These are phyloP conservation scores for Microcos paniculata DNA, from an alignment of 345 rosid species.

Conservation along the genomic window DNA sequence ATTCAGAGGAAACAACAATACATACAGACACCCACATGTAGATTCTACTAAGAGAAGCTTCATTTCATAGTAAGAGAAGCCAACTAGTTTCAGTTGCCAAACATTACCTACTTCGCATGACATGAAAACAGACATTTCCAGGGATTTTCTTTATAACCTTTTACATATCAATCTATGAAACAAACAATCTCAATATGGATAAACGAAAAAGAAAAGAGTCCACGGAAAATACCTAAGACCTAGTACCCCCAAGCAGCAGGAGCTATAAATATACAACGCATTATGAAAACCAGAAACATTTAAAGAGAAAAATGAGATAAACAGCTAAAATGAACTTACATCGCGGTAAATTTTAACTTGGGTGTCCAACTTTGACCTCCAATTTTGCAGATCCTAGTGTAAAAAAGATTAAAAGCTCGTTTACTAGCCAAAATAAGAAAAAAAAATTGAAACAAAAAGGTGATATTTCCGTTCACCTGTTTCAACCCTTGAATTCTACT, in stretches of 20 bases:
- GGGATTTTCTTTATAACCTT: background rate
- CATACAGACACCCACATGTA: background rate
- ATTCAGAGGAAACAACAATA: background rate
- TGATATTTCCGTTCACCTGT: slow-evolving; percentile 44
- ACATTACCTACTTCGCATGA: background rate
- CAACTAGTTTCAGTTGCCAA: background rate
- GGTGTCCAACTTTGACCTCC: slow-evolving; percentile 91
- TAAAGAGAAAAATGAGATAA: background rate
- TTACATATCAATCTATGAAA: background rate
- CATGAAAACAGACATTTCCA: background rate
- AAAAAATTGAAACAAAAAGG: background rate
- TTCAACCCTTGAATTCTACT: slow-evolving; percentile 82
- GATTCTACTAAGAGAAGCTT: background rate
- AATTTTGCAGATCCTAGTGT: slow-evolving; percentile 79
- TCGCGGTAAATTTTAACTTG: slow-evolving; percentile 85
- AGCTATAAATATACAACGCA: background rate
- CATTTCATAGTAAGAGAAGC: background rate
- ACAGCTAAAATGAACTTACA: slow-evolving; percentile 40
- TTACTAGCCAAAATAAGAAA: background rate
- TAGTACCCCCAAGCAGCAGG: background rate
- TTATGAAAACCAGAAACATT: background rate
- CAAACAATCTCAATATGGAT: background rate
- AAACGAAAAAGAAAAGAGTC: background rate
- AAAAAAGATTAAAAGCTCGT: background rate
- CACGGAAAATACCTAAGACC: background rate